Evolutionary conservation across 495 filamentous ascomycete genomes (phyloP).

Genomic region (Penicillium salamii): DNA sequence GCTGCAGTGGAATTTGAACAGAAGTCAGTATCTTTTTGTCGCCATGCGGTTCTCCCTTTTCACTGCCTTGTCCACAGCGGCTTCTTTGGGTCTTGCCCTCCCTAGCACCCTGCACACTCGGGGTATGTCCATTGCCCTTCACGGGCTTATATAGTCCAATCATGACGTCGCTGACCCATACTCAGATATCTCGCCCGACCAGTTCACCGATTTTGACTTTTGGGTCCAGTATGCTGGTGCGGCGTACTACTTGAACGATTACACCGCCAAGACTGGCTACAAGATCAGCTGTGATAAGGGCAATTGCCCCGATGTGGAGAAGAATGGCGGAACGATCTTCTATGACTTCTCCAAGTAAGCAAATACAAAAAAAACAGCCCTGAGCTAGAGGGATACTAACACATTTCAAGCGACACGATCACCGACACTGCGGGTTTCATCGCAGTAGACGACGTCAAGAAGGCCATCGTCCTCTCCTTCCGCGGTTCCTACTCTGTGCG

Average conservation of each 20-base stretch:
- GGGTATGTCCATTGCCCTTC: constrained; percentile 14
- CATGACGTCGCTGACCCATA: not conserved
- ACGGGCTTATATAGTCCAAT: not conserved
- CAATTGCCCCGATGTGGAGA: constrained; percentile 57
- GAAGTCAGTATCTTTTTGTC: not conserved
- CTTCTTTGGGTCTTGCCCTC: constrained; percentile 11
- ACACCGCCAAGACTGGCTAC: constrained; percentile 35
- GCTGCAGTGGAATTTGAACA: not conserved
- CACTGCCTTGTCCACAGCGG: constrained; percentile 9
- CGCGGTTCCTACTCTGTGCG: constrained; percentile 60
- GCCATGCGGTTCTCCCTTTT: constrained; percentile 9
- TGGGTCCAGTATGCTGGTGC: constrained; percentile 69
- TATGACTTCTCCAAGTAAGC: constrained; percentile 58
- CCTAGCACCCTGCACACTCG: constrained; percentile 14
- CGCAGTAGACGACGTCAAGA: constrained; percentile 56
- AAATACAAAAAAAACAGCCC: not conserved
- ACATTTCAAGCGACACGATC: constrained; percentile 40
- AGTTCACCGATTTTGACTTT: constrained; percentile 53
- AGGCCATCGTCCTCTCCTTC: constrained; percentile 61
- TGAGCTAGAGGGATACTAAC: not conserved
- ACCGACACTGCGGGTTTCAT: constrained; percentile 66
- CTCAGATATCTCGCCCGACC: constrained; percentile 25
- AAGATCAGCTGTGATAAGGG: constrained; percentile 51
- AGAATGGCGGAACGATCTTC: constrained; percentile 49
- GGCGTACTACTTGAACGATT: constrained; percentile 58